Evolutionary conservation across 2,329 filamentous ascomycete species (phyloP).

Genomic region (Geosmithia flava): DNA sequence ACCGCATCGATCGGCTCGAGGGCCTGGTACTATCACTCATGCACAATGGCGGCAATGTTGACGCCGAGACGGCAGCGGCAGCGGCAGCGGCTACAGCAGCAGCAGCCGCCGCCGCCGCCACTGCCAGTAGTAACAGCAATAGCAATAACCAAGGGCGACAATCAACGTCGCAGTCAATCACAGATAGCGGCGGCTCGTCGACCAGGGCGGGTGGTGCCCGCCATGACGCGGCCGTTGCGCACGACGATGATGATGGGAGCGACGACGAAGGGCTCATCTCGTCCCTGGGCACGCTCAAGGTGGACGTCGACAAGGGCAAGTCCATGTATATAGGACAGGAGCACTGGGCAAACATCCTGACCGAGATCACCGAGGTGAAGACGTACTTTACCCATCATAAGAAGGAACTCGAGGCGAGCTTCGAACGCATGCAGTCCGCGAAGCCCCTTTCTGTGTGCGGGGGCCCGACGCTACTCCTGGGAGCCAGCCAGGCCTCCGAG

Average conservation of each 20-base stretch:
- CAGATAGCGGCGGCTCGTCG: slow-evolving; percentile 29
- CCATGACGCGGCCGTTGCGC: slow-evolving; percentile 35
- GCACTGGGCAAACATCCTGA: slow-evolving; percentile 70
- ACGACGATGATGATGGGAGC: slow-evolving; percentile 48
- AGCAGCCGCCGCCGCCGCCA: slow-evolving; percentile 17
- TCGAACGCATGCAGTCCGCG: slow-evolving; percentile 60
- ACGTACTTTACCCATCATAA: slow-evolving; percentile 80
- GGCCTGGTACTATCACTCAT: slow-evolving; percentile 85
- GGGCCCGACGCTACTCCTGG: slow-evolving; percentile 69
- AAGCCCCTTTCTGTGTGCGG: slow-evolving; percentile 47
- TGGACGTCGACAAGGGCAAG: slow-evolving; percentile 65
- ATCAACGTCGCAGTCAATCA: slow-evolving; percentile 20
- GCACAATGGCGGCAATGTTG: slow-evolving; percentile 61
- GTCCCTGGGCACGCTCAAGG: slow-evolving; percentile 71
- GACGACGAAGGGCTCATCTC: slow-evolving; percentile 58
- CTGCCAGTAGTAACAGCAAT: slow-evolving; percentile 7
- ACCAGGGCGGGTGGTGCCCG: slow-evolving; percentile 37
- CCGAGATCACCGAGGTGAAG: slow-evolving; percentile 84
- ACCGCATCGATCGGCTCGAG: slow-evolving; percentile 90
- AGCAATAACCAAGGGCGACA: slow-evolving; percentile 5
- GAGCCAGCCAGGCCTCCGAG: slow-evolving; percentile 58
- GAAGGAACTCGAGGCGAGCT: slow-evolving; percentile 75
- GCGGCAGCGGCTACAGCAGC: slow-evolving; percentile 21
- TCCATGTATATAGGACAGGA: slow-evolving; percentile 73
- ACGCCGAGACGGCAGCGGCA: slow-evolving; percentile 22